Base-by-base conservation (phyloP, 2,329 filamentous ascomycete species). In the Ambrosiella beaveri region DNA sequence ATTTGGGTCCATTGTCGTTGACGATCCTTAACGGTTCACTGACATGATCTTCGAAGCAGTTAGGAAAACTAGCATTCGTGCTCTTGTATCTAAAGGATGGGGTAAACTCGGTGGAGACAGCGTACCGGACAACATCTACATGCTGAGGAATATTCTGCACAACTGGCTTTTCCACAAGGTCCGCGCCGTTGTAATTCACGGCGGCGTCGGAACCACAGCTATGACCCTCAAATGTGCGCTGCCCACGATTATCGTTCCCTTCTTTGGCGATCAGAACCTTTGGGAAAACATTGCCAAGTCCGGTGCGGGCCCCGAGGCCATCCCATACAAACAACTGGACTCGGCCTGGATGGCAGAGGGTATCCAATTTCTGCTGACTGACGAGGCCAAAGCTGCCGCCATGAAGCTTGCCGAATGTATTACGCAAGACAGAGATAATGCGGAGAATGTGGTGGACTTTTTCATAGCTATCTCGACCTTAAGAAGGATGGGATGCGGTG, bases 201-300 rank as follows among this genome's bases (percentile, higher is more conserved):
- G 85, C n/a, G 85, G 85, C 11, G 86, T 86, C 0, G 85, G 85
- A 1, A 89, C 85, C 0, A 86, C 84, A 0, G 85, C 85, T 1
- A 85, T 85, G 52, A 84, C 84, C 1, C 72, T 89, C 38, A 86
- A 85, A 66, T 84, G 78, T 62, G 85, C 77, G 2, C 79, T 78
- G 64, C 85, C 85, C 0, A 87, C 82, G 4, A 84, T 88, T 78
- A 78, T 88, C 35, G 82, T 89, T 1, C 85, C 85, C 0, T 89
- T 89, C 69, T 89, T 89, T 63, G 85, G 85, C 2, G 85, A 89
- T 65, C 85, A 89, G 67, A 77, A 83, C 54, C 89, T 89, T 65
- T 89, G 86, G 85, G 85, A 85, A 1, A 73, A 74, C 15, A 86
- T 86, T 0, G 75, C 74, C 3, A 77, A 74, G 39, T 75, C 80